Base-by-base conservation (phyloP, 306 rosid species). In the Dryas alaskensis region DNA sequence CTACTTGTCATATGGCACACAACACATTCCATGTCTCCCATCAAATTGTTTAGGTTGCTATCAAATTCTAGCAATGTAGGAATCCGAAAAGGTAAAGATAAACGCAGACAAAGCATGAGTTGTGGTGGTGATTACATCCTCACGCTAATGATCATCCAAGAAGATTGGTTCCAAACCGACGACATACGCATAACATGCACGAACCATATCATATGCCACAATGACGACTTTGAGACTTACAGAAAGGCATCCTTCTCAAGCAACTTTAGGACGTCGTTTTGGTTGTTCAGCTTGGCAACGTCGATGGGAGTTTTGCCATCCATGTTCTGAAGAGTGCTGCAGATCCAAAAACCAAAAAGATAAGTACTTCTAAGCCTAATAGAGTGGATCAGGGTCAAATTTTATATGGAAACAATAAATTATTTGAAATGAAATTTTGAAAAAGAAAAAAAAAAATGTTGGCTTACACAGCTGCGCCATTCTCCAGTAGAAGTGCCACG, bases 231-330 rank as follows among this genome's bases (percentile, higher is more conserved):
- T 60, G 25, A 62, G n/a, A 69, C 31, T 75, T 88, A 95, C 82
- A 95, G 97, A 84, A 95, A 95, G 55, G 87, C 99, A 65, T 95
- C 99, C 86, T 95, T 90, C 83, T 95, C 97, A 3, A 95, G 99
- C 83, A 95, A 87, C 94, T 95, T 85, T 61, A 95, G 87, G 73
- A 95, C 98, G 1, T 85, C 99, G 27, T 85, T 67, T 78, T 95
- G 99, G 85, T 84, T 85, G 92, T 95, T 95, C 85, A 95, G 85
- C 89, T 92, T 95, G 4, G 99, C 99, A 14, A 95, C 99, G 25
- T 95, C 99, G 11, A 95, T 90, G 7, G 99, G 99, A 50, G 99
- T 92, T 84, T 95, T 95, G 17, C 99, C 97, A 65, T 95, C 99
- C 89, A 90, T 76, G 84, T 95, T 95, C 81, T 92, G 98, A 40